These are phyloP conservation scores for Starmerella kuoi DNA, from an alignment of 805 yeast genomes.

Conservation along the genomic window DNA sequence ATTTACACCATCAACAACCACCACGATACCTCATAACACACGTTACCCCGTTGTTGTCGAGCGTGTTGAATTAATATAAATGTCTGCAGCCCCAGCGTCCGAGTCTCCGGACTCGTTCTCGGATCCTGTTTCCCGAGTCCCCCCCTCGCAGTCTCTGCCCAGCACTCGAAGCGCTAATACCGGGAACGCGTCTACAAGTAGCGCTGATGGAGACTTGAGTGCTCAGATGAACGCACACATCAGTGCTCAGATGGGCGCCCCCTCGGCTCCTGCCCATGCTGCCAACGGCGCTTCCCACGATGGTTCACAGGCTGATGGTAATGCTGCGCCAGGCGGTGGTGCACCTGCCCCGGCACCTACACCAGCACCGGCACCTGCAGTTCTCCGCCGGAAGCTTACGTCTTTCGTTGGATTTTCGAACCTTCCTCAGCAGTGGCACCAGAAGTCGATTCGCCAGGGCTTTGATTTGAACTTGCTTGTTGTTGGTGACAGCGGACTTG, in stretches of 20 bases:
- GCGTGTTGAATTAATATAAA: neutral
- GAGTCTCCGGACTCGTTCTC: conserved; percentile 6
- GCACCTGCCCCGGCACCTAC: neutral
- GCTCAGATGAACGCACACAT: too few relatives aligned
- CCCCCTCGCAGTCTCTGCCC: neutral
- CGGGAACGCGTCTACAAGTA: conserved; percentile 82
- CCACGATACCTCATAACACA: neutral
- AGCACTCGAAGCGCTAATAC: neutral
- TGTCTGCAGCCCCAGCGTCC: conserved; percentile 1
- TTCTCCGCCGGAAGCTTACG: conserved; percentile 70
- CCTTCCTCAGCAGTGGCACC: conserved; percentile 97
- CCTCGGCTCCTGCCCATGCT: too few relatives aligned
- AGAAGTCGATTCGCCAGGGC: conserved; percentile 81
- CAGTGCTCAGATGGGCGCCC: too few relatives aligned
- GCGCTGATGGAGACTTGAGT: conserved; percentile 95
- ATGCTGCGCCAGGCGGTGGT: conserved; percentile 4
- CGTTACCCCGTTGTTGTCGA: neutral
- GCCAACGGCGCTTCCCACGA: too few relatives aligned
- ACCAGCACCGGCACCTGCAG: conserved; percentile 32
- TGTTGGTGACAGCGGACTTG: conserved; percentile 76
- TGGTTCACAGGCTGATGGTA: neutral
- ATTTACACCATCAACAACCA: neutral
- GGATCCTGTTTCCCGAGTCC: conserved; percentile 2
- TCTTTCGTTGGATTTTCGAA: conserved; percentile 96
- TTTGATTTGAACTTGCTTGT: conserved; percentile 79